Evolutionary conservation across 148 eudicot species (phyloP), one percentile per base, ranked within the genome.

Genomic region (Vaccinium corymbosum): DNA sequence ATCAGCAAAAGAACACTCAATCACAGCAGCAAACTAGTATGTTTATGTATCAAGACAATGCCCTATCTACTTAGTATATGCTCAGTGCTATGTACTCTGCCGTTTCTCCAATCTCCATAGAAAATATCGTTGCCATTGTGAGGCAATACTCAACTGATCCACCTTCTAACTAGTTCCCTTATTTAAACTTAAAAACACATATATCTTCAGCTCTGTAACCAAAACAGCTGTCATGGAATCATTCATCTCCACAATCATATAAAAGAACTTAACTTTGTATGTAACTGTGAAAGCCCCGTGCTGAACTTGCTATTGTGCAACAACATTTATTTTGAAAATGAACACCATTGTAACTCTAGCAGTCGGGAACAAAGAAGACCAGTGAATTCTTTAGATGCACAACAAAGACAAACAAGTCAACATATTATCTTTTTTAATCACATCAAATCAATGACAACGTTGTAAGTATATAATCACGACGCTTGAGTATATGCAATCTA

Each of bases 321-420:
- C 50, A 19, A 73, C 35, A 62, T 61, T 42, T 62, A 62, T 16
- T 42, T 38, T 17, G 35, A 46, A 48, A 76, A n/a, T 49, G 56
- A 51, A 78, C 48, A 78, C 56, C 32, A 76, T 49, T 76, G 52
- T 50, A 25, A 48, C 29, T 20, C 15, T n/a, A 49, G 61, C 57
- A 27, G 38, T 25, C 72, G 7, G 10, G 72, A 35, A 29, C 42
- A 42, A 42, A 42, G 70, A 51, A 25, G 48, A 78, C 11, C 32
- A 53, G 22, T 76, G 79, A 77, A n/a, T 77, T 77, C 29, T 46
- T 32, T 48, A 76, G 79, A 76, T 76, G 32, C 15, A 76, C 12
- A 32, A 49, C 14, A 46, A 76, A 76, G 22, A 20, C 10, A 46
- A 48, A 42, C 20, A 20, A 46, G 27, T n/a, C 27, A 76, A 19